Conservation (phyloP, 176 grass and related monocot species). For the Zoysia pacifica region DNA sequence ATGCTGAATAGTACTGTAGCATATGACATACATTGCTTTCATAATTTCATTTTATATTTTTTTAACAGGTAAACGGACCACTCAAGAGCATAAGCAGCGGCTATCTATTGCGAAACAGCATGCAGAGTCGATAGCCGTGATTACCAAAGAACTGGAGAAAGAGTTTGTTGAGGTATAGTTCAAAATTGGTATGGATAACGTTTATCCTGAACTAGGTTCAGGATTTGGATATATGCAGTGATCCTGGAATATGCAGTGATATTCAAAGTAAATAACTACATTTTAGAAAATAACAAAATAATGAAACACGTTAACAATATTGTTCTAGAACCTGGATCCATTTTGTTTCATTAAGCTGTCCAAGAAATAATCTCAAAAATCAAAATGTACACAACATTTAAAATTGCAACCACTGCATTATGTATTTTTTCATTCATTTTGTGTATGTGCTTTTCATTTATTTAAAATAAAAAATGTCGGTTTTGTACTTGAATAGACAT, state of each 20-base stretch:
- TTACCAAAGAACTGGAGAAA: conserved; percentile 62
- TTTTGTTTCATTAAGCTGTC: not conserved
- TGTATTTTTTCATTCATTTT: not conserved
- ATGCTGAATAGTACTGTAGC: not conserved
- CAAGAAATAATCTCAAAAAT: not conserved
- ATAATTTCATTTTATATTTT: conserved; percentile 8
- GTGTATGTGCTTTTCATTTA: not conserved
- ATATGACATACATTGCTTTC: not conserved
- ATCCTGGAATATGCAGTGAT: not conserved
- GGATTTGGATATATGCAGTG: not conserved
- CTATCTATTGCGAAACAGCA: conserved; percentile 56
- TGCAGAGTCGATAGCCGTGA: conserved; percentile 76
- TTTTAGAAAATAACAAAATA: not conserved
- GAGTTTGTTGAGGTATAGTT: conserved; percentile 63
- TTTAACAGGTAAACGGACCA: conserved; percentile 63
- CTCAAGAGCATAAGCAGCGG: conserved; percentile 52
- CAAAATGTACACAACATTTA: not conserved
- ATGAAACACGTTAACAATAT: not conserved
- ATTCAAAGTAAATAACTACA: not conserved
- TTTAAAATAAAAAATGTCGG: not conserved
- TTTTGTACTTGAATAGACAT: conserved; percentile 13
- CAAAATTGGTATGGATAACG: conserved; percentile 17
- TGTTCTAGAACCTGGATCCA: not conserved
- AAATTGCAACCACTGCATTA: not conserved
- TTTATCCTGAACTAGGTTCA: not conserved